Evolutionary conservation across 1,284 basidiomycete species (phyloP), one percentile per base, ranked within the genome.

Genomic region (Boletellus deceptivus): DNA sequence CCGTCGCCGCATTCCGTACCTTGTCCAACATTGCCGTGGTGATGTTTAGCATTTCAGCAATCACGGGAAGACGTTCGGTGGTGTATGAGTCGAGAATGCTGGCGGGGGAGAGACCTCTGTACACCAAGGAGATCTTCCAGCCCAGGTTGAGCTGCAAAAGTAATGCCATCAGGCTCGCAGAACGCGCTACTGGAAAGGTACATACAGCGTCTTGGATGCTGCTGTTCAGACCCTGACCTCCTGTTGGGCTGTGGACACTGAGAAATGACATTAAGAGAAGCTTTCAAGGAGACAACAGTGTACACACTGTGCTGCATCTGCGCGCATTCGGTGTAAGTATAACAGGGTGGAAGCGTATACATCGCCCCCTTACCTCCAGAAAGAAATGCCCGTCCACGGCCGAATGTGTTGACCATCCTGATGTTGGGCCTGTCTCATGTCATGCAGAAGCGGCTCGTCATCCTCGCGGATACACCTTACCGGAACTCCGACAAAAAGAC

Each of bases 171-270:
- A 50, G 33, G 5, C 3, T 7, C 1, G 33, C 1, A 38, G 16
- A 33, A 14, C 1, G 14, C 13, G 2, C 14, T 29, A 29, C 27
- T 9, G 27, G 27, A 29, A 7, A 13, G 22, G 20, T 27, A 55
- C 69, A 25, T 41, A 74, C 72, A 3, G 72, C 59, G 54, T 77
- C 74, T 51, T 75, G 73, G 11, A 75, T 58, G 22, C 67, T 55
- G 0, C 69, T 61, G 45, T 76, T 77, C 34, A 75, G 55, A 16
- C 74, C 76, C 50, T 77, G 75, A 5, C 75, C 73, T 17, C 48
- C 48, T 2, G 14, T 43, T 8, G 41, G 27, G 20, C 48, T 50
- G n/a, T 50, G 48, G 24, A 50, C 37, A 50, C 43, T 49, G n/a
- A 11, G 20, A 39, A 11, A 14, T 25, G 27, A 3, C 29, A 10